Percentiles rank a stretch among this genome's conserved stretches.
phyloP scores from a whole-genome alignment of 306 rosid genomes.

The Prinsepia uniflora region DNA sequence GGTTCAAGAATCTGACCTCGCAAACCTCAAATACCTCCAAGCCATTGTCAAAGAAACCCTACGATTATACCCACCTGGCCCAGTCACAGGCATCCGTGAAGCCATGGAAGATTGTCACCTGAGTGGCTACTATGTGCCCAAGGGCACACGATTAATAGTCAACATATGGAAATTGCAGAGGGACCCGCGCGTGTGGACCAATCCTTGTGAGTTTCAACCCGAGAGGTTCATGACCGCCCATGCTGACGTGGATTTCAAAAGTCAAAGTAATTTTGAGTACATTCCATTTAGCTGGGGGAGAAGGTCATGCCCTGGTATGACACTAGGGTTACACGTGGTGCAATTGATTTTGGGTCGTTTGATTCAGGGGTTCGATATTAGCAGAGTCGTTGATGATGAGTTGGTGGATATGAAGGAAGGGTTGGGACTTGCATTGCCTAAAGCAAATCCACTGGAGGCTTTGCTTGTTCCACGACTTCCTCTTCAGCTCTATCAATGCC shows the following conservation, averaged over 20 bases:
- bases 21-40: conserved; percentile 26
- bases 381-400: neutral
- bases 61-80: conserved; percentile 31
- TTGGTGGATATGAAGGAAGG: conserved; percentile 36
- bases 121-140: conserved; percentile 10
- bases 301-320: conserved; percentile 32
- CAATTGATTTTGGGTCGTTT: conserved; percentile 30
- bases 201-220: conserved; percentile 28
- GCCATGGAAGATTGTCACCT: conserved; percentile 38
- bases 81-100: conserved; percentile 32
- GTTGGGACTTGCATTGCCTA: conserved; percentile 29
- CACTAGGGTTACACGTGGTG: conserved; percentile 25
- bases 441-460: conserved; percentile 11
- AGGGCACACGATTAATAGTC: conserved; percentile 32
- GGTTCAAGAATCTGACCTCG: conserved; percentile 37
- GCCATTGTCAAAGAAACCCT: conserved; percentile 36
- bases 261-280: conserved; percentile 20
- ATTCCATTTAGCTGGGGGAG: conserved; percentile 34
- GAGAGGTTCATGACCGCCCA: conserved; percentile 27
- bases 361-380: conserved; percentile 33
- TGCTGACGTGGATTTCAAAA: neutral
- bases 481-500: conserved; percentile 9
- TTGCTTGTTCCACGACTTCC: conserved; percentile 36
- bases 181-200: conserved; percentile 30
- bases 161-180: conserved; percentile 38